A percentile compares a stretch with the other conserved stretches of the same genome.
Conservation (phyloP, 495 filamentous ascomycete species). For the Tirmania nivea region DNA sequence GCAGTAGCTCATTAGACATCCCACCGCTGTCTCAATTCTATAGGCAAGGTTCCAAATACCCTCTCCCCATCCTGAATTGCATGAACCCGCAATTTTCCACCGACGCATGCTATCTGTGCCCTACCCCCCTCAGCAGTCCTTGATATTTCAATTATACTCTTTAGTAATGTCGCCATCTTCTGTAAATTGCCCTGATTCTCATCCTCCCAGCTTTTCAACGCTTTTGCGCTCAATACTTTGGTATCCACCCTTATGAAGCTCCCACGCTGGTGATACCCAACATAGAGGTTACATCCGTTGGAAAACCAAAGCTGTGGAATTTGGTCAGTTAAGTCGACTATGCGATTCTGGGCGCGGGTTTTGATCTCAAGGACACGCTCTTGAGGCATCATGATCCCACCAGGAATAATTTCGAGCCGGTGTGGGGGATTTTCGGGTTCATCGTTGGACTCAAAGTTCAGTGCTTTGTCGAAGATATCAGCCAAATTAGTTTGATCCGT, state of each 20-base stretch:
- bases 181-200: background rate
- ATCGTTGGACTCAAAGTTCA: slow-evolving; percentile 1
- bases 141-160: background rate
- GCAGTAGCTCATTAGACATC: too few species aligned
- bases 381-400: slow-evolving; percentile 21
- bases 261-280: slow-evolving; percentile 27
- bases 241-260: slow-evolving; percentile 20
- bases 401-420: slow-evolving; percentile 1
- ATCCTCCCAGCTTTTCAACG: background rate
- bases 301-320: slow-evolving; percentile 30
- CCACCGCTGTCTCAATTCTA: background rate
- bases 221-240: slow-evolving; percentile 19
- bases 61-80: background rate
- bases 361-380: slow-evolving; percentile 29
- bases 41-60: background rate
- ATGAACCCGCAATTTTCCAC: background rate
- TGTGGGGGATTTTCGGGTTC: slow-evolving; percentile 6
- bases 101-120: background rate
- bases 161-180: background rate
- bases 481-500: too few species aligned
- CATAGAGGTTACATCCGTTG: slow-evolving; percentile 28
- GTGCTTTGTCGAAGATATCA: background rate
- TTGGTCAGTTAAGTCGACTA: slow-evolving; percentile 22
- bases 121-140: background rate
- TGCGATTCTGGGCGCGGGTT: slow-evolving; percentile 24